phyloP scores from a whole-genome alignment of 139 green algal species.

The Chlorella sorokiniana region DNA sequence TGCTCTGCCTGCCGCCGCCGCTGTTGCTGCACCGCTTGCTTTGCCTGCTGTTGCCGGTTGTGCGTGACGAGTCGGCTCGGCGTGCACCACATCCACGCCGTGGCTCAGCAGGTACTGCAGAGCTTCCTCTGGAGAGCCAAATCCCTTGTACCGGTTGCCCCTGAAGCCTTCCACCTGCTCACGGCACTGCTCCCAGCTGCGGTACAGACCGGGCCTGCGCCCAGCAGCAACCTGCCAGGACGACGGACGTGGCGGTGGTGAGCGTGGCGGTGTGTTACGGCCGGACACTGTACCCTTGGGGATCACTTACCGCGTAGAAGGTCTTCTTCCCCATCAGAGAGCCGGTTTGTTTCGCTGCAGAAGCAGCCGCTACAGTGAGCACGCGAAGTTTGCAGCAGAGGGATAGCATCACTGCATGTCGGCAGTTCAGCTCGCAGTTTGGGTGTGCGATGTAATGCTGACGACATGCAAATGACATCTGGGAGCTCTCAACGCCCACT shows the following conservation, averaged over 20 bases:
- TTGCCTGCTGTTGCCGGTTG: not conserved
- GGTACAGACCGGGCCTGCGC: constrained; percentile 40
- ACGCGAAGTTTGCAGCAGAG: not conserved
- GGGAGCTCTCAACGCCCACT: too few relatives aligned
- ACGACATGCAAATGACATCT: too few relatives aligned
- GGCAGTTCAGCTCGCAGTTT: too few relatives aligned
- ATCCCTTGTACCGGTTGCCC: constrained; percentile 30
- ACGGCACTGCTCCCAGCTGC: constrained; percentile 38
- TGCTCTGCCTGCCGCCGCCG: too few relatives aligned
- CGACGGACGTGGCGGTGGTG: too few relatives aligned
- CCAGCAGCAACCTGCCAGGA: constrained; percentile 38
- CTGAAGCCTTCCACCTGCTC: constrained; percentile 33
- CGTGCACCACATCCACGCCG: not conserved
- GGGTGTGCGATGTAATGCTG: too few relatives aligned
- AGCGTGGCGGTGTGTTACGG: not conserved
- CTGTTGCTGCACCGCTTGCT: not conserved
- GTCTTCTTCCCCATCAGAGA: not conserved
- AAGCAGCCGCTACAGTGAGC: not conserved
- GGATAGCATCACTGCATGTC: not conserved
- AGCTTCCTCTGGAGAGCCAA: constrained; percentile 34
- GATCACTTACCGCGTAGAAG: not conserved
- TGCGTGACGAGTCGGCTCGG: not conserved
- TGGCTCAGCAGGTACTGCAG: constrained; percentile 12
- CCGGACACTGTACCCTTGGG: not conserved
- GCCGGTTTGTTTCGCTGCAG: not conserved